Evolutionary conservation across 805 yeast species (phyloP).

Genomic region (Candida multigemmis): DNA sequence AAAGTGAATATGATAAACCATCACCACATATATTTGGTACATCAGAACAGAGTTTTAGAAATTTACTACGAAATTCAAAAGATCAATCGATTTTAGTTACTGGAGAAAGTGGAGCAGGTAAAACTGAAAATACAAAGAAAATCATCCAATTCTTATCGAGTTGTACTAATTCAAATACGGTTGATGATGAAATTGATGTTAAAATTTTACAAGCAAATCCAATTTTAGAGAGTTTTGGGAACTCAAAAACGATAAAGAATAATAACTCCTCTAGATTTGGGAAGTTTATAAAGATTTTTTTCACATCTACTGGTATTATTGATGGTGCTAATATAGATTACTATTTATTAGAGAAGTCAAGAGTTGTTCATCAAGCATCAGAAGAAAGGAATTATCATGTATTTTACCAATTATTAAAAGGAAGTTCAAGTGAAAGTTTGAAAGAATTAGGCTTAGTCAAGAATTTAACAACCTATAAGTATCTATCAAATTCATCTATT

Average conservation of each 20-base stretch:
- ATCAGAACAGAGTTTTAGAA: slow-evolving; percentile 73
- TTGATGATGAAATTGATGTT: slow-evolving; percentile 50
- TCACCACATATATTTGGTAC: slow-evolving; percentile 90
- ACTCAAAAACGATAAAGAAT: slow-evolving; percentile 90
- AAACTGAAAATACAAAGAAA: slow-evolving; percentile 94
- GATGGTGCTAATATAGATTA: slow-evolving; percentile 91
- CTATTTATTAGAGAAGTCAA: slow-evolving; percentile 87
- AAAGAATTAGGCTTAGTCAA: slow-evolving; percentile 34
- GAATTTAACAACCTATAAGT: slow-evolving; percentile 37
- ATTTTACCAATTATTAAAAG: slow-evolving; percentile 78
- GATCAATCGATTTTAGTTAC: slow-evolving; percentile 94
- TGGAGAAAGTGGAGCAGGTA: slow-evolving; percentile 99
- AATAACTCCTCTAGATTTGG: slow-evolving; percentile 96
- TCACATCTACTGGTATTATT: slow-evolving; percentile 53
- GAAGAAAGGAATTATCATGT: slow-evolving; percentile 89
- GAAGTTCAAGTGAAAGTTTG: slow-evolving; percentile 50
- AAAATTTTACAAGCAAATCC: slow-evolving; percentile 93
- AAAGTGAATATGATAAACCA: slow-evolving; percentile 19
- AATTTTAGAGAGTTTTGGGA: slow-evolving; percentile 91
- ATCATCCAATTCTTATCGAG: slow-evolving; percentile 87
- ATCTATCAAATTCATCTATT: slow-evolving; percentile 46
- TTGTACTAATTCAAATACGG: slow-evolving; percentile 32
- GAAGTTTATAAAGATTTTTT: slow-evolving; percentile 83
- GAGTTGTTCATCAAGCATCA: slow-evolving; percentile 70
- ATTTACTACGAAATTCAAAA: slow-evolving; percentile 54